phyloP scores from a whole-genome alignment of 495 filamentous ascomycete genomes.

The Podospora appendiculata region DNA sequence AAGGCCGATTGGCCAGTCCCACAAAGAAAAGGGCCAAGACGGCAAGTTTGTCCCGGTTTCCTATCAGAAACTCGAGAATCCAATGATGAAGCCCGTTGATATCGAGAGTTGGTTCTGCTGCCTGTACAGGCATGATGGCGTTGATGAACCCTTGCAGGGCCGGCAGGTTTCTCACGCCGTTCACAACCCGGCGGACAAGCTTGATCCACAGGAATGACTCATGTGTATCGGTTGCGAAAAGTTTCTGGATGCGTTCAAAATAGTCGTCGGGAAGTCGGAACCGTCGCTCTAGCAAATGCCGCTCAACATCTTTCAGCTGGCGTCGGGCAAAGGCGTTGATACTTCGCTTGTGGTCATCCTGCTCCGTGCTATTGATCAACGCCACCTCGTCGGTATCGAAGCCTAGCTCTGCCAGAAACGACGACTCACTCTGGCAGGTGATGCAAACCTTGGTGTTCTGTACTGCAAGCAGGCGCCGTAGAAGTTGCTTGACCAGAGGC shows the following conservation, averaged over 20 bases:
- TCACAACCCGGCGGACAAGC: not conserved
- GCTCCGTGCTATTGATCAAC: not conserved
- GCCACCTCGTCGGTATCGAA: not conserved
- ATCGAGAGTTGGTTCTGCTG: not conserved
- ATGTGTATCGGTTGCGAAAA: not conserved
- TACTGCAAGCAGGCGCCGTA: not conserved
- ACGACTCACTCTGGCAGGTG: not conserved
- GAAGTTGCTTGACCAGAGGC: not conserved
- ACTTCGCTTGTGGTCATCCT: not conserved
- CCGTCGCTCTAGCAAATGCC: not conserved
- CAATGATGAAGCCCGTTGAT: not conserved
- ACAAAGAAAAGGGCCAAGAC: constrained; percentile 2
- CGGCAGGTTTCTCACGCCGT: constrained; percentile 1
- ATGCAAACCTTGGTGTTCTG: constrained; percentile 4
- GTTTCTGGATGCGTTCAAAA: constrained; percentile 1
- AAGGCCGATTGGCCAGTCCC: not conserved
- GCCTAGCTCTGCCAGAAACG: not conserved
- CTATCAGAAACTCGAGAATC: constrained; percentile 1
- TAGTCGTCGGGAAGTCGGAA: constrained; percentile 2
- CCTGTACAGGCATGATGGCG: not conserved
- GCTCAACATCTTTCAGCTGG: not conserved
- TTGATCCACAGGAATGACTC: constrained; percentile 2
- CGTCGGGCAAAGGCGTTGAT: not conserved
- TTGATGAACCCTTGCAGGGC: not conserved
- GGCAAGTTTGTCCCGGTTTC: constrained; percentile 1